Evolutionary conservation across 2,329 filamentous ascomycete genomes (phyloP).

Genomic region (Colletotrichum simmondsii): DNA sequence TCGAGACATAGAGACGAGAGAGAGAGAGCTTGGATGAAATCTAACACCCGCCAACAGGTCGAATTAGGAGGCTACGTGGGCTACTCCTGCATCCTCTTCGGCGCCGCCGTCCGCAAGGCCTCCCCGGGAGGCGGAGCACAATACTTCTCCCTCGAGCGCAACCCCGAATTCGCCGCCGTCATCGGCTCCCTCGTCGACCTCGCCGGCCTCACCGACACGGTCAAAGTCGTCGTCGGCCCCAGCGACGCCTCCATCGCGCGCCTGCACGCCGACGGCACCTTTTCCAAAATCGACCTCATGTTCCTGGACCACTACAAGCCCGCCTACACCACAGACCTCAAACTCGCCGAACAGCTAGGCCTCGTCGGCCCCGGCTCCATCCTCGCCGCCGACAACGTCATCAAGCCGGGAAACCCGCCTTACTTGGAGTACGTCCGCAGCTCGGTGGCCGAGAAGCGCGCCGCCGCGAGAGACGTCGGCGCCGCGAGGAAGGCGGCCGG

Average conservation of each 20-base stretch:
- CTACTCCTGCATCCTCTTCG: constrained; percentile 84
- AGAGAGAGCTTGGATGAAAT: no score
- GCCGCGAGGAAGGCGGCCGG: constrained; percentile 39
- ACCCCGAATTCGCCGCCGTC: constrained; percentile 78
- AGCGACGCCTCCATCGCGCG: constrained; percentile 73
- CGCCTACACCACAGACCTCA: constrained; percentile 78
- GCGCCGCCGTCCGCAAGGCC: constrained; percentile 69
- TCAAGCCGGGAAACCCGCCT: constrained; percentile 76
- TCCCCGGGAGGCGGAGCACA: constrained; percentile 70
- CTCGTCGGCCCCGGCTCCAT: constrained; percentile 72
- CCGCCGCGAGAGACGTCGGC: constrained; percentile 45
- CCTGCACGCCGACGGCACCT: constrained; percentile 62
- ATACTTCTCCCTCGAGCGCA: constrained; percentile 80
- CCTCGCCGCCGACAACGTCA: constrained; percentile 76
- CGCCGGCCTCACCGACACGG: constrained; percentile 76
- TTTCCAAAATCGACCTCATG: constrained; percentile 74
- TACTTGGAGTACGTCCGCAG: constrained; percentile 78
- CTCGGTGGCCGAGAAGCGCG: constrained; percentile 70
- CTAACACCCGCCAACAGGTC: constrained; percentile 50
- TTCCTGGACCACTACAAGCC: constrained; percentile 88
- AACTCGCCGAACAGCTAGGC: constrained; percentile 78
- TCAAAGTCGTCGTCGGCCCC: constrained; percentile 76
- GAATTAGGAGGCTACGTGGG: constrained; percentile 86
- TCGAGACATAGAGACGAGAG: not conserved
- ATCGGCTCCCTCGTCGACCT: constrained; percentile 77